Percentiles rank a stretch among this genome's conserved stretches.
Conservation (phyloP, 257 asterid species). For the Plantago elongata region DNA sequence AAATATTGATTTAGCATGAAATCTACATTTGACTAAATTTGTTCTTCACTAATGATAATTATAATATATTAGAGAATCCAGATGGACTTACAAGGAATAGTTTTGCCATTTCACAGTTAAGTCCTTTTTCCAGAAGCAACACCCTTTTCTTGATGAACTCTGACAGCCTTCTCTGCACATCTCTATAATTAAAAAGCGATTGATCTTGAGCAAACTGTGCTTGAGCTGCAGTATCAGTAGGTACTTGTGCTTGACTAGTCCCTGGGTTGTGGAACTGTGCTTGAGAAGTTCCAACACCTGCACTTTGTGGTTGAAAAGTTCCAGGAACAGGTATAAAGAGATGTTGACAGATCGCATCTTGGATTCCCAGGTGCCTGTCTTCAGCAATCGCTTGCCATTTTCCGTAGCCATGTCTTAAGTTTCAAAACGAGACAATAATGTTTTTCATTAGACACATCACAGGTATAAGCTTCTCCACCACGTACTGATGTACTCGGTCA, state of each 20-base stretch:
- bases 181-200: constrained; percentile 56
- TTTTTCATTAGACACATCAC: too few relatives aligned
- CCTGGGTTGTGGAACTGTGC: constrained; percentile 34
- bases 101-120: constrained; percentile 65
- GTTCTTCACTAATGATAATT: not conserved
- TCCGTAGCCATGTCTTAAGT: constrained; percentile 87
- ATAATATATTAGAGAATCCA: constrained; percentile 7
- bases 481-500: too few relatives aligned
- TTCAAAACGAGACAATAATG: constrained; percentile 17
- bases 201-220: constrained; percentile 32
- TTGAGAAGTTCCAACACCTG: constrained; percentile 39
- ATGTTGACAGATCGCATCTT: constrained; percentile 88
- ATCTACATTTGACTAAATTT: not conserved
- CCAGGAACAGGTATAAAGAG: constrained; percentile 58
- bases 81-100: constrained; percentile 55
- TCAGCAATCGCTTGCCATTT: constrained; percentile 98
- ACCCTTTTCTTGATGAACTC: constrained; percentile 94
- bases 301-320: constrained; percentile 45
- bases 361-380: constrained; percentile 80
- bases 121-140: constrained; percentile 81
- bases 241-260: constrained; percentile 38
- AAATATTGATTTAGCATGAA: constrained; percentile 3
- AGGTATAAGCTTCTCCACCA: too few relatives aligned
- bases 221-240: constrained; percentile 41
- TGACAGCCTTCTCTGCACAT: constrained; percentile 90